Evolutionary conservation across 2,329 filamentous ascomycete species (phyloP), one percentile per base, ranked within the genome.

Genomic region (Aspergillus intermedius): DNA sequence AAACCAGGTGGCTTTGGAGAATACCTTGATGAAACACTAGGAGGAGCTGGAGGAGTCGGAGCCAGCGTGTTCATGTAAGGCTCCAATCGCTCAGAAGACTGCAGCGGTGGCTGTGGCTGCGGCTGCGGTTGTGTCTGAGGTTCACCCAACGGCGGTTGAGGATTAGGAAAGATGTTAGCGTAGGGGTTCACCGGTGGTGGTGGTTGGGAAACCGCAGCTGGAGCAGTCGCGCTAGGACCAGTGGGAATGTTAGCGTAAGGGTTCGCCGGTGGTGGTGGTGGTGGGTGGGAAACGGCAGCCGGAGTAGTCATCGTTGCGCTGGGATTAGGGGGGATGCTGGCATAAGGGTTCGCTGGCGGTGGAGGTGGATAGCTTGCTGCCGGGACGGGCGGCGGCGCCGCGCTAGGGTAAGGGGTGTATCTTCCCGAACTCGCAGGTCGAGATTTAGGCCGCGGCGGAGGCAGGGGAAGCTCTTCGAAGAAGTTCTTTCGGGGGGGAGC

Each of bases 391-490:
- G 42, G 23, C 25, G 25, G 4, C 30, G 58, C 41, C 34, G 59
- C 46, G 45, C 57, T 60, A 9, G 65, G 61, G 35, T 66, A 63
- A 41, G 72, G 67, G 39, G 67, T 64, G 54, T 72, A 71, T 48
- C 71, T 67, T 5, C 69, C 71, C 19, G 65, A 61, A 48, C 62
- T 70, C 21, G 77, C 75, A 15, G 82, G 79, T 22, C 84, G 79
- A n/a, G 82, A 77, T 42, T 47, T 54, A 32, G 56, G 44, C 60
- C 77, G 84, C 3, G 79, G 68, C 1, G 77, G 67, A 45, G 85
- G 56, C 49, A 59, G 67, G 1, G 87, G 87, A 19, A 91, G 73
- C 47, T 91, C 87, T 66, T 91, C 87, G 56, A 90, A 91, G 64
- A 91, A 91, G 56, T 78, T 82, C 51, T 69, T 69, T 1, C 63